Evolutionary conservation across 805 yeast genomes (phyloP).

Genomic region (Metschnikowia aberdeeniae): DNA sequence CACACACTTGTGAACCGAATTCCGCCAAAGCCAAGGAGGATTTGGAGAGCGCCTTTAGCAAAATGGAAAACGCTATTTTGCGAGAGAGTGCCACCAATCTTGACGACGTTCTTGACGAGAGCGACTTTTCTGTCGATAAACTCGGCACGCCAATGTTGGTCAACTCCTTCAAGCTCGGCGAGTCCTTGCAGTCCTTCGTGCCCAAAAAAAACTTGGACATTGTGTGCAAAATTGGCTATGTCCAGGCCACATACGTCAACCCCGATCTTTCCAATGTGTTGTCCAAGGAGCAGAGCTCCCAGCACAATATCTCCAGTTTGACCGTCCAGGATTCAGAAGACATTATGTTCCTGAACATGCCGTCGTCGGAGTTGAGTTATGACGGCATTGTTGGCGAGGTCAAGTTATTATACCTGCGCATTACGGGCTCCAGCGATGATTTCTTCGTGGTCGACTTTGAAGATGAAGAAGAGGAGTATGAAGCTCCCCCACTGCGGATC

Average conservation of each 20-base stretch:
- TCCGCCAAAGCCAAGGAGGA: constrained; percentile 69
- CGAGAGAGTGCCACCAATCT: constrained; percentile 66
- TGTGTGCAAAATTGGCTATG: constrained; percentile 39
- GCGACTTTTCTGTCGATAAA: constrained; percentile 33
- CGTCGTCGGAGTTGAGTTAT: constrained; percentile 82
- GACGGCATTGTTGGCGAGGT: constrained; percentile 88
- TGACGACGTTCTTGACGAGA: constrained; percentile 35
- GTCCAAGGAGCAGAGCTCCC: constrained; percentile 22
- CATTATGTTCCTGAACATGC: constrained; percentile 51
- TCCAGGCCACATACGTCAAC: constrained; percentile 34
- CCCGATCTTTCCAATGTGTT: constrained; percentile 38
- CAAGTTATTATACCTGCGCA: constrained; percentile 62
- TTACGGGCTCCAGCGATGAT: constrained; percentile 93
- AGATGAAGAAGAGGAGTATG: constrained; percentile 70
- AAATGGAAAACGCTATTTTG: constrained; percentile 73
- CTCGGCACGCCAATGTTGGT: constrained; percentile 60
- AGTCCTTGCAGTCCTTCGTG: constrained; percentile 77
- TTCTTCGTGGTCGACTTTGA: constrained; percentile 96
- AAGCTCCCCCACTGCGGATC: background rate
- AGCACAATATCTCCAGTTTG: constrained; percentile 22
- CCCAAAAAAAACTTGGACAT: constrained; percentile 63
- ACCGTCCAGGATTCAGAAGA: constrained; percentile 18
- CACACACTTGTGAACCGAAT: constrained; percentile 67
- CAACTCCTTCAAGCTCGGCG: constrained; percentile 81
- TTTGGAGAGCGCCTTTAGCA: constrained; percentile 72